phyloP scores from a whole-genome alignment of 176 grass and related monocot genomes.

The Paspalum notatum region DNA sequence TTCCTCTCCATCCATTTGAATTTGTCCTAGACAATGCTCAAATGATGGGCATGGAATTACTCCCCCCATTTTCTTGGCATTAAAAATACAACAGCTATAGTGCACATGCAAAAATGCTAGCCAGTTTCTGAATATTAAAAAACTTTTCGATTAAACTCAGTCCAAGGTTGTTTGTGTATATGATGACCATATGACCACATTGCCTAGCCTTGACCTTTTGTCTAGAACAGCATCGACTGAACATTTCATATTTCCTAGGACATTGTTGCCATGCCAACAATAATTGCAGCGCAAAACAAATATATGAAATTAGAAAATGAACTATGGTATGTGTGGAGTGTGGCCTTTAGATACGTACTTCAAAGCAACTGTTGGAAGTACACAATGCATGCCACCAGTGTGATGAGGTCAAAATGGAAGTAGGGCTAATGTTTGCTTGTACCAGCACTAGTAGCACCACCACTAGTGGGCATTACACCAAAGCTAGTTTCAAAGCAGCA shows the following conservation, averaged over 20 bases:
- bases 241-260: conserved; percentile 1
- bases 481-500: conserved; percentile 7
- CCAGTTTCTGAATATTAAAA: neutral
- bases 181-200: neutral
- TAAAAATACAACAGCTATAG: neutral
- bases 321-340: neutral
- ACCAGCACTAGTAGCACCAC: conserved; percentile 4
- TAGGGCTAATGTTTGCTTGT: conserved; percentile 13
- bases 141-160: neutral
- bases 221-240: neutral
- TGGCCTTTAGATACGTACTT: conserved; percentile 9
- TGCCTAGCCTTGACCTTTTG: neutral
- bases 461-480: conserved; percentile 1
- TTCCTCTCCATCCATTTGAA: no score
- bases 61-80: neutral
- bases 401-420: conserved; percentile 12
- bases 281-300: neutral
- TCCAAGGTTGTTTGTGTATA: neutral
- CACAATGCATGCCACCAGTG: neutral
- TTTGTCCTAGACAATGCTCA: no score
- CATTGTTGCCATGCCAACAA: neutral
- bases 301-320: neutral
- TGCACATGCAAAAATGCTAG: conserved; percentile 11
- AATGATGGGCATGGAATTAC: no score
- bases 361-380: conserved; percentile 22